Conservation (phyloP, 1,284 basidiomycete genomes). For the Naganishia sp. region DNA sequence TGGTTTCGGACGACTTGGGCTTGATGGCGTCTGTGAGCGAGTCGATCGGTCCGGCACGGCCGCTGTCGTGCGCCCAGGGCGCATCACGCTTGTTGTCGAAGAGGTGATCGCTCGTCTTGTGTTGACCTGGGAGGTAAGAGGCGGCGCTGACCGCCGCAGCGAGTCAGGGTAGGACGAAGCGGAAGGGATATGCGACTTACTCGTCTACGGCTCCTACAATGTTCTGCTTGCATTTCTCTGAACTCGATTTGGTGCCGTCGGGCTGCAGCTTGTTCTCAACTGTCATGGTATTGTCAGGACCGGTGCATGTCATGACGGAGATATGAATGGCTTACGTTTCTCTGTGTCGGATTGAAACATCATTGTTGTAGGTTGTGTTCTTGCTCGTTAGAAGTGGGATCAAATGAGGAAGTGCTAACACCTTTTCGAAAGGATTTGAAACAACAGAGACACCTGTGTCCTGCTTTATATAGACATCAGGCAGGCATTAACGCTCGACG, state of each 20-base stretch:
- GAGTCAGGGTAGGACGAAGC: background rate
- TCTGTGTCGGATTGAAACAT: background rate
- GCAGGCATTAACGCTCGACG: too few species aligned
- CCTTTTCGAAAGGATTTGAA: too few species aligned
- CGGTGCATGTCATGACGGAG: background rate
- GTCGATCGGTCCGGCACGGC: slow-evolving; percentile 11
- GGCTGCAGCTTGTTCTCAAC: slow-evolving; percentile 10
- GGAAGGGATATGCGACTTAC: background rate
- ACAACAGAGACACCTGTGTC: too few species aligned
- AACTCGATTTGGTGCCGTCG: slow-evolving; percentile 12
- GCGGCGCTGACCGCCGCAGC: slow-evolving; percentile 1
- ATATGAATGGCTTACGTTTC: slow-evolving; percentile 3
- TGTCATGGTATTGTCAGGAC: background rate
- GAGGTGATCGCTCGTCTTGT: slow-evolving; percentile 29
- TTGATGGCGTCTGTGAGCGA: slow-evolving; percentile 10
- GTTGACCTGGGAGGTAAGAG: slow-evolving; percentile 21
- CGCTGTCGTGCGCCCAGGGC: slow-evolving; percentile 10
- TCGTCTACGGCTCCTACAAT: slow-evolving; percentile 16
- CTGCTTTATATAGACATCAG: too few species aligned
- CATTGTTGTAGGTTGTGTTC: background rate
- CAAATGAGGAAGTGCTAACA: background rate
- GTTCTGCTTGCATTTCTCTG: slow-evolving; percentile 6
- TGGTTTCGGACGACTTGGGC: slow-evolving; percentile 17
- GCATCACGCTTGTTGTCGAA: slow-evolving; percentile 24
- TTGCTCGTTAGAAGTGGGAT: background rate